Evolutionary conservation across 257 asterid genomes (phyloP), one percentile per base, ranked within the genome.

Genomic region (Nicotiana sylvestris): DNA sequence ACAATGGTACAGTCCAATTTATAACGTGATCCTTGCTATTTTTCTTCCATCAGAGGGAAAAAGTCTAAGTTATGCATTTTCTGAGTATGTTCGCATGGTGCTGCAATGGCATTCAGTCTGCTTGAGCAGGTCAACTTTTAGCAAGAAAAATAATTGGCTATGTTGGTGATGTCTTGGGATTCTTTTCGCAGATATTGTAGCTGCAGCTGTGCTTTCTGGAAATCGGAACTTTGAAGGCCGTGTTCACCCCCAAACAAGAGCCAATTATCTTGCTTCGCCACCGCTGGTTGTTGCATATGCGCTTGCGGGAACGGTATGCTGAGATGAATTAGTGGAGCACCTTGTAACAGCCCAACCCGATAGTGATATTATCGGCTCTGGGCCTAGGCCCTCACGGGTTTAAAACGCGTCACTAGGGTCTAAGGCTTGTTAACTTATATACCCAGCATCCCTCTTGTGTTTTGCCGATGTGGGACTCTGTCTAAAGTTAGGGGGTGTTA

Each of bases 211-310:
- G 66, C 97, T 95, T 10, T 95, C 98, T 83, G 98, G 98, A 81
- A 95, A 95, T 83, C 85, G 98, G 49, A 95, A 95, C 88, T 95
- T 95, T 29, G 98, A 95, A 88, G 98, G 98, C 9, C 98, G 98
- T 86, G 97, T 95, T 60, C 98, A 95, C 90, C 92, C 98, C 5
- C 85, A 93, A 78, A 95, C 98, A 60, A 91, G 98, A 87, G 98
- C 98, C 13, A 95, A 95, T 82, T 93, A 95, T 88, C 98, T 93
- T 56, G 97, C 95, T 76, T 95, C 98, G 27, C 98, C 98, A 27
- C 98, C 98, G 1, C 70, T 95, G 80, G 98, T 93, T 82, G 90
- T 95, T 68, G 98, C 98, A 33, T 95, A 93, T 87, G 98, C 98
- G 68, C 97, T 95, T 84, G 97, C 98, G 58, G 98, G 97, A 89